phyloP scores from a whole-genome alignment of 805 yeast species.

The Blastobotrys mokoenaii region DNA sequence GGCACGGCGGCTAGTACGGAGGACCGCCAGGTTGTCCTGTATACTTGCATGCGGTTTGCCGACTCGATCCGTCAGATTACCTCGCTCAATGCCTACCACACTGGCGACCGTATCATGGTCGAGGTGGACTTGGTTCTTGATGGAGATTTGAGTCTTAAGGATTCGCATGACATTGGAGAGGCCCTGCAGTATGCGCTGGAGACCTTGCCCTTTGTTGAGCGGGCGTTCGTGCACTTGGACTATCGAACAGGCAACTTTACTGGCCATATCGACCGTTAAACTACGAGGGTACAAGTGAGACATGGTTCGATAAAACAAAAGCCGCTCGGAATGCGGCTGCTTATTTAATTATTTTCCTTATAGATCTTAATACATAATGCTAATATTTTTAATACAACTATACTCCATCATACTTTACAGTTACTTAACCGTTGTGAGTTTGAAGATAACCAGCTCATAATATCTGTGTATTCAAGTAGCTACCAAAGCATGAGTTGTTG shows the following conservation, averaged over 20 bases:
- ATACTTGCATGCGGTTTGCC: slow-evolving; percentile 61
- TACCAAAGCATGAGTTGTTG: too few relatives aligned
- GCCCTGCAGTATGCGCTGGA: slow-evolving; percentile 75
- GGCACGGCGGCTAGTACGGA: slow-evolving; percentile 59
- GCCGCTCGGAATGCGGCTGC: too few relatives aligned
- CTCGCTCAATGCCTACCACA: slow-evolving; percentile 63
- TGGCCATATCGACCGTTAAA: slow-evolving; percentile 26
- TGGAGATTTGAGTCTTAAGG: slow-evolving; percentile 44
- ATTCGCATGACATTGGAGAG: slow-evolving; percentile 74
- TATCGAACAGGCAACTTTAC: slow-evolving; percentile 32
- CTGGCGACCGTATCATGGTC: slow-evolving; percentile 67
- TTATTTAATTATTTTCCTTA: too few relatives aligned
- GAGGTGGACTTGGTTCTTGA: slow-evolving; percentile 67
- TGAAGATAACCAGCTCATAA: too few relatives aligned
- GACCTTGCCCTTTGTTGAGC: slow-evolving; percentile 65
- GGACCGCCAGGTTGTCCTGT: slow-evolving; percentile 59
- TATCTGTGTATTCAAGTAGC: too few relatives aligned
- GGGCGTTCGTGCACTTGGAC: slow-evolving; percentile 77
- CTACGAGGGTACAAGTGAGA: neutral
- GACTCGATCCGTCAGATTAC: slow-evolving; percentile 57
- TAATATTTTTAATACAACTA: too few relatives aligned
- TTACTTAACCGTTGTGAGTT: too few relatives aligned
- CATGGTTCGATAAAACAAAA: too few relatives aligned
- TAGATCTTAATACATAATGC: too few relatives aligned
- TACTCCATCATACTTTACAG: too few relatives aligned